A percentile compares a stretch with the other conserved stretches of the same genome.
phyloP scores from a whole-genome alignment of 768 basidiomycete species.

The Mrakia frigida region DNA sequence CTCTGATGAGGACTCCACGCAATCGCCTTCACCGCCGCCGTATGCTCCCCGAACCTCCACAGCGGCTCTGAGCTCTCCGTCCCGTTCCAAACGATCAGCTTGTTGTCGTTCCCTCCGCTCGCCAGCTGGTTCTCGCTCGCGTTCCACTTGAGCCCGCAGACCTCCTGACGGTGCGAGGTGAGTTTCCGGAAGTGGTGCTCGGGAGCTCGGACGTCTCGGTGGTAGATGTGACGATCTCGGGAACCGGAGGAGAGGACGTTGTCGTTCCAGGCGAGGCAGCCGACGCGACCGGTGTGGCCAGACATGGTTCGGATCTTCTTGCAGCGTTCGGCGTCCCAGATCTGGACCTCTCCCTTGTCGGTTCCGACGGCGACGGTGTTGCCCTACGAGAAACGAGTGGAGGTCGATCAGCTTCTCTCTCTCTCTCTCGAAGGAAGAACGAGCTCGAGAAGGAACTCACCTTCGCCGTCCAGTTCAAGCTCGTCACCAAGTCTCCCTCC shows the following conservation, averaged over 20 bases:
- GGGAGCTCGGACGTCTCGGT: constrained; percentile 81
- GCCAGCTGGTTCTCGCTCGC: constrained; percentile 60
- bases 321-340: constrained; percentile 82
- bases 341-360: constrained; percentile 77
- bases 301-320: constrained; percentile 73
- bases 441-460: constrained; percentile 40
- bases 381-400: constrained; percentile 50
- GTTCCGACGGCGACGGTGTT: constrained; percentile 90
- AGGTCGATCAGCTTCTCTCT: too few species aligned
- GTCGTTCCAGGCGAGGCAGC: constrained; percentile 89
- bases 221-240: constrained; percentile 81
- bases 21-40: constrained; percentile 93
- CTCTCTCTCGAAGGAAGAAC: background rate
- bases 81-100: constrained; percentile 95
- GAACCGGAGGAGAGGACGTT: constrained; percentile 84
- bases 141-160: constrained; percentile 93
- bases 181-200: constrained; percentile 62
- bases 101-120: constrained; percentile 97
- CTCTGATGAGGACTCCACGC: constrained; percentile 96
- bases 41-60: constrained; percentile 94
- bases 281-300: constrained; percentile 84
- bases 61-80: constrained; percentile 59
- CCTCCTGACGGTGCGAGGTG: constrained; percentile 65
- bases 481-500: constrained; percentile 65
- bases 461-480: constrained; percentile 87